Percentiles rank a stretch among this genome's conserved stretches.
These are phyloP conservation scores for Plectosphaerella plurivora DNA, from an alignment of 2,329 filamentous ascomycete species.

Conservation along the genomic window DNA sequence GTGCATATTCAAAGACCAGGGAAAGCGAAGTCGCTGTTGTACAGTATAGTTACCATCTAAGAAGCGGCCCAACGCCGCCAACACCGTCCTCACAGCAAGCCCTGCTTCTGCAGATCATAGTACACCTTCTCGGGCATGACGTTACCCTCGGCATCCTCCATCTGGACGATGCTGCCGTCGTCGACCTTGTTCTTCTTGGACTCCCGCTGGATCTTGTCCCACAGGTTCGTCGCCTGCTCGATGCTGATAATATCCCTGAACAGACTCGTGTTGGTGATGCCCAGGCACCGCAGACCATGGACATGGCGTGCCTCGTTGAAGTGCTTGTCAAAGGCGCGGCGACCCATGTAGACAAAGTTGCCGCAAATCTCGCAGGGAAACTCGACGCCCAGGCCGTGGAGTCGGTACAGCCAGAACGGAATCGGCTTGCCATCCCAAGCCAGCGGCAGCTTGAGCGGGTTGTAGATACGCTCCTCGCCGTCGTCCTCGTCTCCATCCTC, in stretches of 20 bases:
- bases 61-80: too few relatives aligned
- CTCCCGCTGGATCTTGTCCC: slow-evolving; percentile 89
- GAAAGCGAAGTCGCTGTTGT: too few relatives aligned
- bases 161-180: slow-evolving; percentile 86
- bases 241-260: slow-evolving; percentile 95
- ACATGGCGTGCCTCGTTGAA: slow-evolving; percentile 94
- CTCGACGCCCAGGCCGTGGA: slow-evolving; percentile 92
- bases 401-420: slow-evolving; percentile 96
- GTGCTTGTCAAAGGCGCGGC: slow-evolving; percentile 95
- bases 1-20: too few relatives aligned
- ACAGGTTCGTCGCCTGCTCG: slow-evolving; percentile 79
- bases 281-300: slow-evolving; percentile 88
- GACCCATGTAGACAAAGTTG: slow-evolving; percentile 98
- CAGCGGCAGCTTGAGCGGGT: slow-evolving; percentile 89
- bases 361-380: slow-evolving; percentile 96
- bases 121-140: slow-evolving; percentile 99
- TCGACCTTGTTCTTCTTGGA: slow-evolving; percentile 72
- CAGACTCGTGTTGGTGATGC: slow-evolving; percentile 84
- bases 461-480: slow-evolving; percentile 88
- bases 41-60: too few relatives aligned
- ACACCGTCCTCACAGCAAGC: slow-evolving; percentile 57
- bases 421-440: slow-evolving; percentile 99
- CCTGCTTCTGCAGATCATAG: slow-evolving; percentile 89
- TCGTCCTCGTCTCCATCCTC: slow-evolving; percentile 69
- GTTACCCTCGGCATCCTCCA: slow-evolving; percentile 96